Base-by-base conservation (phyloP, 23 red algal species). In the Pyropia haitanensis region DNA sequence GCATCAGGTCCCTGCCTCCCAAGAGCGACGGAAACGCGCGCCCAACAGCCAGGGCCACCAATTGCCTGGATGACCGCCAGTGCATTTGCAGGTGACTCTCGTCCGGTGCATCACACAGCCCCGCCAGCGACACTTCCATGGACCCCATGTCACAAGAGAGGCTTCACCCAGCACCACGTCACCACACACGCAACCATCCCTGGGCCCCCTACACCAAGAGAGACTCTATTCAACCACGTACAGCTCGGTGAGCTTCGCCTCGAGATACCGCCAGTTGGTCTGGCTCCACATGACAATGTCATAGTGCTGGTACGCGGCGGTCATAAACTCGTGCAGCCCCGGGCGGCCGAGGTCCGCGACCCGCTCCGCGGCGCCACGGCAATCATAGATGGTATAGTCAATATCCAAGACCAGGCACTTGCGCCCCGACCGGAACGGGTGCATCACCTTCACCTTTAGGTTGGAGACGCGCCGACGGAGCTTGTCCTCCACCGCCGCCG, bases 241-340 rank as follows among this genome's bases (percentile, higher is more conserved):
- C 33, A 93, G 49, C 52, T 80, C 79, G 15, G 88, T 93, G 17
- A 93, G 68, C 50, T 93, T 93, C 18, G 88, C 88, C 67, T 93
- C 88, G n/a, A 93, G 72, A 70, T 77, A 93, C 18, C 88, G 88
- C 88, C 88, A 93, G 18, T 72, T 80, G 8, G 88, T 93, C 49
- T 93, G 88, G 28, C 73, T 80, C 88, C 88, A 93, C n/a, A 93
- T 70, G 53, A 84, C 80, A 34, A 93, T 76, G 56, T 93, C 88
- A 65, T 93, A 93, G 25, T 49, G 68, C 18, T 59, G 64, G 68
- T 93, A 93, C 5, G 63, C 88, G 29, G 78, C 75, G 15, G 74
- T 76, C 26, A 93, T 60, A 60, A 93, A 84, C 7, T 50, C 30
- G 62, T 93, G 88, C 23, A 93, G 49, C 58, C 88, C 88, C 27